Conservation (phyloP, 176 grass and related monocot species). For the Aegilops bicornis region DNA sequence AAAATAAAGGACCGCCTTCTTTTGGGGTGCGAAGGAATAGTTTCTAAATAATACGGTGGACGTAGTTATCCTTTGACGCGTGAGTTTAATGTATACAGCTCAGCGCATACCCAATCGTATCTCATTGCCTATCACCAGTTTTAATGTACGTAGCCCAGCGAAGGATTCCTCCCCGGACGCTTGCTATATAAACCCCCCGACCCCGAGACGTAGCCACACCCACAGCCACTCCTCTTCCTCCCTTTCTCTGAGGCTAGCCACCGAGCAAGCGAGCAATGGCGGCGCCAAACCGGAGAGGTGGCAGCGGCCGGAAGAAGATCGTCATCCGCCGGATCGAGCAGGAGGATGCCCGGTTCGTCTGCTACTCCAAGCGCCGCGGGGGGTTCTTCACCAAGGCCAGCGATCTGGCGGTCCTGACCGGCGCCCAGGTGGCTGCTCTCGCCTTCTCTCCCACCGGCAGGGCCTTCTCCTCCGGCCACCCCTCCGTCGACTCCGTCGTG, state of each 20-base stretch:
- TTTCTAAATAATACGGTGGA: too few species aligned
- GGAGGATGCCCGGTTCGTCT: neutral
- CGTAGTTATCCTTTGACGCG: too few species aligned
- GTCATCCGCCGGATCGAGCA: neutral
- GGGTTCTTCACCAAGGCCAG: neutral
- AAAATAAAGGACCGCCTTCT: too few species aligned
- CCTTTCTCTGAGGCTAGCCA: neutral
- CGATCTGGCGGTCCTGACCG: conserved; percentile 41
- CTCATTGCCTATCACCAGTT: too few species aligned
- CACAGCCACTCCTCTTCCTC: neutral
- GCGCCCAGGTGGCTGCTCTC: conserved; percentile 33
- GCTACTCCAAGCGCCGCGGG: neutral
- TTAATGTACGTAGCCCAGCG: too few species aligned
- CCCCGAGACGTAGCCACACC: neutral
- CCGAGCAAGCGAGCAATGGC: neutral
- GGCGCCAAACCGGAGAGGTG: neutral
- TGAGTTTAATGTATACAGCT: too few species aligned
- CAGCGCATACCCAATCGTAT: too few species aligned
- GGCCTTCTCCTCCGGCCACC: conserved; percentile 52
- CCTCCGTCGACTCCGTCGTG: conserved; percentile 29
- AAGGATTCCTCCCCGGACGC: neutral
- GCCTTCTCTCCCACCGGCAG: conserved; percentile 45
- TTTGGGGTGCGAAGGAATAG: too few species aligned
- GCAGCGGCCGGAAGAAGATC: conserved; percentile 8
- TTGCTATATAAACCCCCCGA: neutral